Conservation (phyloP, 2,329 filamentous ascomycete genomes). For the Fusarium verrucosum region DNA sequence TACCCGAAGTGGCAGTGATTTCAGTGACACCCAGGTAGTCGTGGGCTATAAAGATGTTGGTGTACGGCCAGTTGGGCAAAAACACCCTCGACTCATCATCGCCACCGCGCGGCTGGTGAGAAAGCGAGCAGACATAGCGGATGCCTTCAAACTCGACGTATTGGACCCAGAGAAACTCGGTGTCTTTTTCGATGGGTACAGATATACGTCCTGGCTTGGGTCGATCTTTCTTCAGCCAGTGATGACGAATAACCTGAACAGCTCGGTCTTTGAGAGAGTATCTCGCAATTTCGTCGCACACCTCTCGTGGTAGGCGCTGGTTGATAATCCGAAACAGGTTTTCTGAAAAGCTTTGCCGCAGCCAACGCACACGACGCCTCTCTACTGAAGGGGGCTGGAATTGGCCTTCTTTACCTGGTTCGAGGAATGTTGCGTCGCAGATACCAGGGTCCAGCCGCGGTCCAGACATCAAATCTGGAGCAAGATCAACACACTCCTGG, state of each 20-base stretch:
- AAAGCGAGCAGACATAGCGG: background rate
- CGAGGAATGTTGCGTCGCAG: too few species aligned
- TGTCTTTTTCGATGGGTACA: background rate
- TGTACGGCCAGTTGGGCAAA: too few species aligned
- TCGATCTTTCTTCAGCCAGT: background rate
- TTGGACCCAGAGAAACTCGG: background rate
- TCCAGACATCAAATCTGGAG: too few species aligned
- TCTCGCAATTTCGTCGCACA: background rate
- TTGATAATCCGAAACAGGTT: background rate
- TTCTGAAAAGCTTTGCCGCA: background rate
- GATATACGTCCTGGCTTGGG: background rate
- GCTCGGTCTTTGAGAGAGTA: too few species aligned
- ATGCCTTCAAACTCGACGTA: background rate
- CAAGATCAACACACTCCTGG: too few species aligned
- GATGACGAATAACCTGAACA: too few species aligned
- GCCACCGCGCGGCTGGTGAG: background rate
- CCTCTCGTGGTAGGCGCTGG: background rate
- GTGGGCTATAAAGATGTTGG: background rate
- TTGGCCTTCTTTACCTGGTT: too few species aligned
- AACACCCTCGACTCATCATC: background rate
- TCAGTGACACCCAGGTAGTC: background rate
- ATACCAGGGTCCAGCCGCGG: too few species aligned
- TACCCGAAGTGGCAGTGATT: background rate
- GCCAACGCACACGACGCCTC: background rate
- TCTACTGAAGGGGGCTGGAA: too few species aligned